Conservation (phyloP, 2,329 filamentous ascomycete species). For the Claviceps quebecensis region DNA sequence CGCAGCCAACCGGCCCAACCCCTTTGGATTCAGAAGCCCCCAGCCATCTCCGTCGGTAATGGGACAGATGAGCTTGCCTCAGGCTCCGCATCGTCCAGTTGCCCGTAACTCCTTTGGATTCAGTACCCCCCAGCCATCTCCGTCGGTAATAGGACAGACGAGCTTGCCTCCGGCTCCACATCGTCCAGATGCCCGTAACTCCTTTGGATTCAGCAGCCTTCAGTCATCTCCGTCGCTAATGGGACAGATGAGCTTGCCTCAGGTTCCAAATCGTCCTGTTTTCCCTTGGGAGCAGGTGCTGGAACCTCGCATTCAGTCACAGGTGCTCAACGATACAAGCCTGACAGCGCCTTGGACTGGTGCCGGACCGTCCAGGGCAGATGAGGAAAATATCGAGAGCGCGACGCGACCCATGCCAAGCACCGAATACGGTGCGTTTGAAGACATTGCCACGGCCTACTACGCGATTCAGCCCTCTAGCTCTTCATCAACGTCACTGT, state of each 20-base stretch:
- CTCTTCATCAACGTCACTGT: slow-evolving; percentile 9
- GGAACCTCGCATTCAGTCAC: not conserved
- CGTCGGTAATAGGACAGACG: no score
- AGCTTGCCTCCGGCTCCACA: no score
- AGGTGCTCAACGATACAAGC: not conserved
- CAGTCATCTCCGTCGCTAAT: no score
- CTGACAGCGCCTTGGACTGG: no score
- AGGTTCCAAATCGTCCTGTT: no score
- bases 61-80: slow-evolving; percentile 4
- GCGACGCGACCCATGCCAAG: slow-evolving; percentile 12
- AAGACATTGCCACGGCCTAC: slow-evolving; percentile 14
- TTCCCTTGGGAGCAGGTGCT: not conserved
- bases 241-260: no score
- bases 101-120: no score
- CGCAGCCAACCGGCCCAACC: slow-evolving; percentile 1
- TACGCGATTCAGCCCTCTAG: slow-evolving; percentile 12
- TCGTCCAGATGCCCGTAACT: no score
- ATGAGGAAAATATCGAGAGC: slow-evolving; percentile 11
- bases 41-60: slow-evolving; percentile 3
- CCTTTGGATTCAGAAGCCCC: slow-evolving; percentile 4
- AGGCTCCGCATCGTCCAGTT: not conserved
- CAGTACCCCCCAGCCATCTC: no score
- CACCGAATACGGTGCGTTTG: slow-evolving; percentile 14
- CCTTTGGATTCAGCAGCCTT: no score
- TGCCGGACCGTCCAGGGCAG: no score